Evolutionary conservation across 257 asterid species (phyloP), one percentile per base, ranked within the genome.

Genomic region (Solanum bulbocastanum): DNA sequence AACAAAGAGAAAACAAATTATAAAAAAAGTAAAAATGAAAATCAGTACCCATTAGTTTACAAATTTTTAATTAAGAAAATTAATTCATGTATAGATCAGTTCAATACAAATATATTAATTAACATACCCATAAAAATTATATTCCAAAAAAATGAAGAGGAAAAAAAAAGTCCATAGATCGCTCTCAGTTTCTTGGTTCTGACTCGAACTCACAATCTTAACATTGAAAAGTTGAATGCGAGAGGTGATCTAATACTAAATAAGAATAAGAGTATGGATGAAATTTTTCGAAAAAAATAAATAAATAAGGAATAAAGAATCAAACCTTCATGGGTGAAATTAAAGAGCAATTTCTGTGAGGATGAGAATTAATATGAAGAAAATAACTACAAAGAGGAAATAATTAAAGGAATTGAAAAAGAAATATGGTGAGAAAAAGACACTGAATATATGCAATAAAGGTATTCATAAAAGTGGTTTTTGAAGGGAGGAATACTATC

Each of bases 281-380:
- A 18, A 2, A 4, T 33, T 32, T 32, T 12, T 14, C 1, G 14
- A 66, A 69, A 69, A 14, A 32, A 13, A 13, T 4, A 68, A 68
- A 30, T 3, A 65, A 11, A 65, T 39, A 25, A 46, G 40, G 87
- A 88, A 86, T 16, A 42, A 84, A 90, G 89, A 88, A 91, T 66
- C 91, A 87, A 83, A 95, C 98, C 98, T 95, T 95, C 95, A 93
- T 58, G 44, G 40, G 8, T 74, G 32, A 74, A 74, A 35, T 37
- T 37, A 72, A 62, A 39, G 84, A 56, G n/a, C n/a, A 56, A 56
- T 56, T 56, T 56, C n/a, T 56, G 2, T 56, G 84, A 84, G 44
- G 52, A 87, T 73, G 37, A 73, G 68, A 25, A 49, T 16, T 52
- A 52, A 2, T 23, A 36, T 79, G 81, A 52, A 46, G 36, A 88